Evolutionary conservation across 495 filamentous ascomycete genomes (phyloP).

Genomic region (Aspergillus asperescens): DNA sequence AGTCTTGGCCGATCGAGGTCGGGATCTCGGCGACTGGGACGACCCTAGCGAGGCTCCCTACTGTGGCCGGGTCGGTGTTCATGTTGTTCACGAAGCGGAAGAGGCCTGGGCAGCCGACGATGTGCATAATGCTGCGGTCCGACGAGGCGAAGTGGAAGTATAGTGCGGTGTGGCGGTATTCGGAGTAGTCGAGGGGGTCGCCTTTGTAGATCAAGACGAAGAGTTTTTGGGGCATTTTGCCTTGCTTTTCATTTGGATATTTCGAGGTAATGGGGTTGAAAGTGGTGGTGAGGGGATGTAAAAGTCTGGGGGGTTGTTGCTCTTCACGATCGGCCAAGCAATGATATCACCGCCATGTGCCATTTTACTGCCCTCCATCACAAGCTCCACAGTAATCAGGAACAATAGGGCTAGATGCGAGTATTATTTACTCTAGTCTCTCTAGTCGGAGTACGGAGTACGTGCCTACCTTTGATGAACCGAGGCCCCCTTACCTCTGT

Average conservation of each 20-base stretch:
- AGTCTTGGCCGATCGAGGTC: constrained; percentile 14
- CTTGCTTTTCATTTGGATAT: too few species aligned
- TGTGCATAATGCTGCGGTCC: constrained; percentile 21
- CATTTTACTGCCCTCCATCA: too few species aligned
- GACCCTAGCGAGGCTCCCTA: constrained; percentile 52
- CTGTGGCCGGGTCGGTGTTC: constrained; percentile 34
- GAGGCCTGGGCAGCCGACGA: constrained; percentile 26
- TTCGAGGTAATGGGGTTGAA: neutral
- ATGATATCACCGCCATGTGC: too few species aligned
- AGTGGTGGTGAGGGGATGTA: neutral
- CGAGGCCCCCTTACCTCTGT: too few species aligned
- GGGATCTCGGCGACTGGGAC: constrained; percentile 20
- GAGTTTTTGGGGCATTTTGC: constrained; percentile 20
- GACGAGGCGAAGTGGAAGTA: constrained; percentile 21
- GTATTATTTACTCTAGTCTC: too few species aligned
- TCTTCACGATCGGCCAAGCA: too few species aligned
- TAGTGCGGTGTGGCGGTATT: constrained; percentile 32
- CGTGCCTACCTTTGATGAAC: too few species aligned
- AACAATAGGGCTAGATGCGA: too few species aligned
- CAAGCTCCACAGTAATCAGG: too few species aligned
- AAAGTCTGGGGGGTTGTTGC: neutral
- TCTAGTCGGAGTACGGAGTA: too few species aligned
- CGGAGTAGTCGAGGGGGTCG: constrained; percentile 27
- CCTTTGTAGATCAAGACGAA: constrained; percentile 28
- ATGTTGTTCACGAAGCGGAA: constrained; percentile 28